Evolutionary conservation across 2,329 filamentous ascomycete genomes (phyloP), one percentile per base, ranked within the genome.

Genomic region (Cercospora sp.): DNA sequence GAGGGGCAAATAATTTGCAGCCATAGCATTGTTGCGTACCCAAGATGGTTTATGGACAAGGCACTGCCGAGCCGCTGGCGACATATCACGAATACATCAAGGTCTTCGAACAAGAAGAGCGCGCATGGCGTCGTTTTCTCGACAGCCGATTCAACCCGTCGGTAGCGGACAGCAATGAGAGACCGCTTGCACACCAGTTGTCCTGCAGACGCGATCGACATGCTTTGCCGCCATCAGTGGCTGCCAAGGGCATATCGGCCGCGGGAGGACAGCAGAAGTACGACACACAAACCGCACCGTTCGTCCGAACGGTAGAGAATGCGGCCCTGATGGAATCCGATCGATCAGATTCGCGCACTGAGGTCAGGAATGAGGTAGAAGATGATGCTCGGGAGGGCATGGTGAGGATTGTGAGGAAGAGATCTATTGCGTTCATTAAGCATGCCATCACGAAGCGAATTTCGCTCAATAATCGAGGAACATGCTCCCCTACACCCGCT

Each of bases 151-250:
- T 57, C 28, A 57, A 57, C 8, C 13, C 5, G 26, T 10, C 53
- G 12, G 16, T 16, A n/a, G 53, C 26, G n/a, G 13, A 57, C 16
- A 16, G 16, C 8, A 12, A 5, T 12, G 20, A 10, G 18, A 20
- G 45, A 51, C 10, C 20, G 45, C 45, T 51, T 12, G 45, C 10
- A 12, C 10, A 23, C 9, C 45, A n/a, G n/a, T 51, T 23, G 20
- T 51, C 45, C 18, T 20, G 45, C 20, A 51, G 40, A 53, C 36
- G 40, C 13, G 55, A 64, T 20, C 55, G 66, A 36, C 66, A 68
- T 51, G 66, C 66, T 23, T 26, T 68, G 9, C 66, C 66, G 30
- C 66, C 66, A 9, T 68, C 62, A 18, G 26, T 68, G 13, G 28
- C 12, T 8, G 62, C 61, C 7, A 31, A 40, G 23, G 62, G 62